Base-by-base conservation (phyloP, 129 eudicot species). In the Flaveria robusta region DNA sequence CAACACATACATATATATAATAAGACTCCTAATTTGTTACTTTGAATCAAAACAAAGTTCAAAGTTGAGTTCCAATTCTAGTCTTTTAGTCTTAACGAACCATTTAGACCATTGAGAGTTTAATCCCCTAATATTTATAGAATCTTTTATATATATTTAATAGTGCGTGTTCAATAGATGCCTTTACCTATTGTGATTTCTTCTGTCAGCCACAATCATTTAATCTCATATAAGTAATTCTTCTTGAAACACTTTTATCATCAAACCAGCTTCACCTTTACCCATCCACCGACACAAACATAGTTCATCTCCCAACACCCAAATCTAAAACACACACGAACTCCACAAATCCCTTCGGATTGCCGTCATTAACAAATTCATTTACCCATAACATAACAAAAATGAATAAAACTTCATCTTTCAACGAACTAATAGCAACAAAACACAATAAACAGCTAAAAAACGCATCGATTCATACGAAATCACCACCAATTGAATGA, bases 191-290 rank as follows among this genome's bases (percentile, higher is more conserved):
- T n/a, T n/a, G n/a, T n/a, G n/a, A n/a, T n/a, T n/a, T n/a, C n/a
- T n/a, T n/a, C n/a, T n/a, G n/a, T n/a, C n/a, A n/a, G n/a, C n/a
- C n/a, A n/a, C n/a, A n/a, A n/a, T n/a, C n/a, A n/a, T n/a, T n/a
- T n/a, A n/a, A n/a, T n/a, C n/a, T n/a, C n/a, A n/a, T n/a, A n/a
- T n/a, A n/a, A n/a, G n/a, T n/a, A n/a, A n/a, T n/a, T n/a, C n/a
- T n/a, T n/a, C n/a, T n/a, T n/a, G 59, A 42, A 46, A 70, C 52
- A 71, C 39, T 14, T 70, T 37, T 55, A 70, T 78, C 9, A 47
- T 50, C 71, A 11, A 29, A 71, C 14, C 52, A 59, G 34, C 71
- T 59, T 78, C 52, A 78, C 22, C 37, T 60, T 45, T 59, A 59
- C 76, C 27, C n/a, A 45, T 59, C 75, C 2, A 59, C 49, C 27